Percentiles rank a stretch among this genome's conserved stretches.
Conservation (phyloP, 441 rosid species). For the Euphorbia celastroides region DNA sequence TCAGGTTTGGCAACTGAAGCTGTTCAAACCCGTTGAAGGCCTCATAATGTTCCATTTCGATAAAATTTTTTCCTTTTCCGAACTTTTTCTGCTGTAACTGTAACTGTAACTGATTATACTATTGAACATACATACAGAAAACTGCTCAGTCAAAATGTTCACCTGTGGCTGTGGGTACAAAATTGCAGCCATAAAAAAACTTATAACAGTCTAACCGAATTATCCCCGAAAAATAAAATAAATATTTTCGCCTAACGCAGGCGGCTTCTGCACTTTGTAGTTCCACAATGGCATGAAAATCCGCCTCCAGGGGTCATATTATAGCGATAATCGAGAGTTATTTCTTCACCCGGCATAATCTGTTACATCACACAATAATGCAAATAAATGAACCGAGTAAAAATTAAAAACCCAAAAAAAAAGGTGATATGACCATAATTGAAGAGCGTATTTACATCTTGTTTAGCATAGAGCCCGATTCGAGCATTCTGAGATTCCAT, state of each 20-base stretch:
- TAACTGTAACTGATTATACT: background rate
- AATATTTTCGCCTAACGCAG: constrained; percentile 20
- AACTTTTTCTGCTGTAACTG: too few species aligned
- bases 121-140: too few species aligned
- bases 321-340: constrained; percentile 59
- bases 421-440: background rate
- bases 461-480: constrained; percentile 88
- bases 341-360: constrained; percentile 89
- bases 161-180: too few species aligned
- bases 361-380: constrained; percentile 32
- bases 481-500: constrained; percentile 77
- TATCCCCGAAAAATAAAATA: too few species aligned
- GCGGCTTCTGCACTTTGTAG: constrained; percentile 62
- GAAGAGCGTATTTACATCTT: constrained; percentile 56
- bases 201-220: too few species aligned
- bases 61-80: too few species aligned
- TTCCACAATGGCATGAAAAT: constrained; percentile 58
- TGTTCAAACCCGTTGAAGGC: too few species aligned
- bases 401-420: constrained; percentile 7
- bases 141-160: too few species aligned
- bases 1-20: background rate
- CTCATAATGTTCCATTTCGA: too few species aligned
- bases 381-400: constrained; percentile 8
- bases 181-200: too few species aligned
- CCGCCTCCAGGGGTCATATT: constrained; percentile 49